phyloP scores from a whole-genome alignment of 176 grass and related monocot species.

The Leersia perrieri region DNA sequence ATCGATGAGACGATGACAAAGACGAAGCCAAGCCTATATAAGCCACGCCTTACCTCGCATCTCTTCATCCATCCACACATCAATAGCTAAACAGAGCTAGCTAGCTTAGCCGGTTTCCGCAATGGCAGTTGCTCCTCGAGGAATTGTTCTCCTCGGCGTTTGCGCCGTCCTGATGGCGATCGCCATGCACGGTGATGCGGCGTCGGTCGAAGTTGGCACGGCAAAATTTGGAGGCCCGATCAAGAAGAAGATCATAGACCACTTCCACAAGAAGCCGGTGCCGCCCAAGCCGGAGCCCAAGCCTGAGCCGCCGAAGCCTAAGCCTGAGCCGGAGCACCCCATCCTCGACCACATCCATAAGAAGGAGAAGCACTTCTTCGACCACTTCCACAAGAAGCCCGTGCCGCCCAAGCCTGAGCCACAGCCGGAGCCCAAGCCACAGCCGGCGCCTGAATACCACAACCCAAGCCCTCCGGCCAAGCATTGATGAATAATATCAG shows the following conservation, averaged over 20 bases:
- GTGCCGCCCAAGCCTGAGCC: neutral
- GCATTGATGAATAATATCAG: too few relatives aligned
- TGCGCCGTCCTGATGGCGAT: neutral
- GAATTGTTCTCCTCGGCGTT: neutral
- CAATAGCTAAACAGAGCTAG: neutral
- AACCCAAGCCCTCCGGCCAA: neutral
- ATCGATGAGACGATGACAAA: neutral
- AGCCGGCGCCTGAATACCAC: neutral
- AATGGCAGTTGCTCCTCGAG: neutral
- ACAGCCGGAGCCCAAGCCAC: neutral
- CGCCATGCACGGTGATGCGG: neutral
- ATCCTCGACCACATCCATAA: neutral
- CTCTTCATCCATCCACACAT: neutral
- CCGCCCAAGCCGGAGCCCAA: neutral
- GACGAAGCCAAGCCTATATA: neutral
- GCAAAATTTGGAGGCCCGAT: slow-evolving; percentile 26
- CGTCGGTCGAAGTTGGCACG: slow-evolving; percentile 18
- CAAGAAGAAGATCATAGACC: slow-evolving; percentile 19
- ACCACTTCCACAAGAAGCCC: neutral
- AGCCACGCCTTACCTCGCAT: neutral
- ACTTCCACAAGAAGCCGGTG: slow-evolving; percentile 22
- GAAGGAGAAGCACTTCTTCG: neutral
- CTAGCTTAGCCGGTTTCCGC: neutral
- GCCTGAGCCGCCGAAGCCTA: neutral
- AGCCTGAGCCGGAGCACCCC: neutral